Conservation (phyloP, 768 basidiomycete genomes). For the Kwoniella botswanensis region DNA sequence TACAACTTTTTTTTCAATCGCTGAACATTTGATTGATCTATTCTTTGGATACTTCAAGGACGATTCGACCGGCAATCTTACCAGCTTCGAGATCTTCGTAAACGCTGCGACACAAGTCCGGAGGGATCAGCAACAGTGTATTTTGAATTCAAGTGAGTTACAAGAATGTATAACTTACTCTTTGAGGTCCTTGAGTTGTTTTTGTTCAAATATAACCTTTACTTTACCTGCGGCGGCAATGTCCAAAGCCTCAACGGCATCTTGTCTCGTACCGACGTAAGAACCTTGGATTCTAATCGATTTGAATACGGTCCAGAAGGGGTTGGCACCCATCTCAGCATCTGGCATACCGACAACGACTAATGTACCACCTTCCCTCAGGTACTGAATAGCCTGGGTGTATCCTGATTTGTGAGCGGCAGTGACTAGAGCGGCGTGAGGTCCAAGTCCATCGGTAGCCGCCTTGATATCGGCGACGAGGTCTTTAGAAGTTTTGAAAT, state of each 20-base stretch:
- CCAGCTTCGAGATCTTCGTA: slow-evolving; percentile 39
- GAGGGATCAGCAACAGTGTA: no score
- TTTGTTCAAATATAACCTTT: slow-evolving; percentile 50
- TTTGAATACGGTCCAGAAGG: slow-evolving; percentile 57
- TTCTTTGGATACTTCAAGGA: slow-evolving; percentile 29
- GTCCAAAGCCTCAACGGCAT: slow-evolving; percentile 77
- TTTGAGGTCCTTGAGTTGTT: slow-evolving; percentile 28
- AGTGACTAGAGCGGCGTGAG: slow-evolving; percentile 66
- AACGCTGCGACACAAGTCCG: slow-evolving; percentile 11
- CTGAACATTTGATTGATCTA: not conserved
- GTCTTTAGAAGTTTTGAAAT: slow-evolving; percentile 73
- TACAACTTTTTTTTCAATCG: not conserved
- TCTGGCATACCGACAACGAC: slow-evolving; percentile 78
- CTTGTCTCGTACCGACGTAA: slow-evolving; percentile 68
- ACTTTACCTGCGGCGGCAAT: slow-evolving; percentile 75
- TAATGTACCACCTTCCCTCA: slow-evolving; percentile 62
- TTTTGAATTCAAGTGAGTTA: no score
- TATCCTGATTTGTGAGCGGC: slow-evolving; percentile 59
- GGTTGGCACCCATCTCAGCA: slow-evolving; percentile 60
- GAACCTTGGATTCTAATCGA: slow-evolving; percentile 58
- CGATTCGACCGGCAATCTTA: slow-evolving; percentile 37
- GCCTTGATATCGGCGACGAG: slow-evolving; percentile 70
- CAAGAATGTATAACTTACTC: no score
- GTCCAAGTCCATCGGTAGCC: slow-evolving; percentile 70
- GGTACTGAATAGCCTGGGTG: slow-evolving; percentile 67